Evolutionary conservation across 345 rosid genomes (phyloP), one percentile per base, ranked within the genome.

Genomic region (Noccaea bulbosa): DNA sequence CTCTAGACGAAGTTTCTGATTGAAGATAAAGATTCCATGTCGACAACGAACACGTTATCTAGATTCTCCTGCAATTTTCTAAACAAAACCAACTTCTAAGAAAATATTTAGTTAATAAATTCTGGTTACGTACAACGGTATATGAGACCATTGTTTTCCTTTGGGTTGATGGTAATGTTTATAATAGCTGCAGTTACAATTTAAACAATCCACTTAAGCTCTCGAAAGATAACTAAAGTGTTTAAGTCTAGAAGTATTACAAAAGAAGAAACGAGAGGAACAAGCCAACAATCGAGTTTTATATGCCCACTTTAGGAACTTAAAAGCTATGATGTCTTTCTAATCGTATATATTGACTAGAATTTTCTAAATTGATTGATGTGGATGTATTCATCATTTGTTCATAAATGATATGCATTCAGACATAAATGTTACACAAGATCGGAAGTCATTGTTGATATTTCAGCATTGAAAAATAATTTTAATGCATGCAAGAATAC

Each of bases 1-100:
- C 48, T 53, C 2, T 72, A 72, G 51, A 52, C 48, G 16, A 75
- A 59, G 63, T 74, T 60, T 74, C 48, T 24, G 78, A 60, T 20
- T 74, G 35, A 60, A 74, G 69, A 53, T 45, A 45, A 67, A 75
- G 69, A 75, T 61, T 75, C 74, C 69, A 24, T 35, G 30, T 6
- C 62, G 74, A 27, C 63, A 53, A 9, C 37, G 55, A 67, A 61
- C 69, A 74, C 73, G 73, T 74, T 67, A 67, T 59, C 73, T 52
- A 51, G 55, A 74, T 74, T 60, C 67, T 38, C 22, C 46, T 32
- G 48, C 46, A 49, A 17, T 51, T 57, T 66, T 34, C 7, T 5
- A 65, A 27, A 49, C 50, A 64, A 40, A 46, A 47, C 32, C 14
- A 7, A 63, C 41, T 35, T 63, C 55, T 33, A 54, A 44, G 16